Conservation (phyloP, 257 asterid species). For the Solanum bulbocastanum region DNA sequence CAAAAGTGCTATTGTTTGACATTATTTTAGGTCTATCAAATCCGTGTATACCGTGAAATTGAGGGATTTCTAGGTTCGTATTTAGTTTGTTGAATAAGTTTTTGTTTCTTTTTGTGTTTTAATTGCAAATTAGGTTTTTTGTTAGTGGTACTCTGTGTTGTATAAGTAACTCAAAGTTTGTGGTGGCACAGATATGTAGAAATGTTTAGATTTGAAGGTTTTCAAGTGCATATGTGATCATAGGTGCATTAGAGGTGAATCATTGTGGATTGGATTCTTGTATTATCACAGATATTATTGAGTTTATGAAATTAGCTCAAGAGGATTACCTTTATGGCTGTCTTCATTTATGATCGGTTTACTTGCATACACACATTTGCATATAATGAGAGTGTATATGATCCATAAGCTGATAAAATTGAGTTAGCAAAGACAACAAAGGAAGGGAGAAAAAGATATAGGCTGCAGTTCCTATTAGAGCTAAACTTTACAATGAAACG, state of each 20-base stretch:
- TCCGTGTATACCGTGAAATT: neutral
- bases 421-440: slow-evolving; percentile 74
- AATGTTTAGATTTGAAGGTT: neutral
- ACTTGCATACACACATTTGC: slow-evolving; percentile 55
- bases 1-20: no score
- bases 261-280: slow-evolving; percentile 39
- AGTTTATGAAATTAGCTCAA: neutral
- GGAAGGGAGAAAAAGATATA: slow-evolving; percentile 48
- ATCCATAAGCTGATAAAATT: slow-evolving; percentile 65
- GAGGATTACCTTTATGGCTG: slow-evolving; percentile 50
- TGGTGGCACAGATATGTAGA: neutral
- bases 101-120: neutral
- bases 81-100: neutral
- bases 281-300: neutral
- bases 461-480: slow-evolving; percentile 25
- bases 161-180: neutral
- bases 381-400: slow-evolving; percentile 75
- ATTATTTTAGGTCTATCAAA: no score
- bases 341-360: slow-evolving; percentile 89
- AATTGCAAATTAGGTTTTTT: no score
- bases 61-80: neutral
- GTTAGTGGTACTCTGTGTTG: neutral
- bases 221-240: neutral
- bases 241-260: slow-evolving; percentile 1
- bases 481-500: slow-evolving; percentile 49